Base-by-base conservation (phyloP, 2,329 filamentous ascomycete genomes). In the Meredithiella fracta region DNA sequence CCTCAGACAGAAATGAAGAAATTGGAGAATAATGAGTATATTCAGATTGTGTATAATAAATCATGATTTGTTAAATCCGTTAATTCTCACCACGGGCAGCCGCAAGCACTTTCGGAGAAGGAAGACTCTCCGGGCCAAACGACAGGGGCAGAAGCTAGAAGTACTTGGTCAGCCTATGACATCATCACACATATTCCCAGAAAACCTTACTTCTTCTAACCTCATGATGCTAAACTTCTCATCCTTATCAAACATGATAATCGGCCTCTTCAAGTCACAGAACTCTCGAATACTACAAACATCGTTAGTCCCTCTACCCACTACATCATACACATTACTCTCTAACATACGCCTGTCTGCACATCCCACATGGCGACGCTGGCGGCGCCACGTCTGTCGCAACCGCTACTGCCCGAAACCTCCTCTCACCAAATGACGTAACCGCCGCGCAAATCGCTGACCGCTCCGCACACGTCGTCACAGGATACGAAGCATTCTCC, bases 401-500 rank as follows among this genome's bases (percentile, higher is more conserved):
- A 3, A 98, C 89, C 15, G 86, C 91, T 22, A 98, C 69, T 20
- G 90, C 91, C 64, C 80, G 82, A 70, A 94, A 87, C 29, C 62
- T 64, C 34, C 68, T 69, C 61, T 77, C 69, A 2, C 78, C 77
- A 53, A 58, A 58, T 53, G 71, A 71, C 5, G 79, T 77, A 3
- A 96, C 78, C 22, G 91, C 91, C 40, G 82, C 88, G 6, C 80
- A 85, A 61, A 97, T 75, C 1, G 87, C 89, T n/a, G 91, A 86
- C 58, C 91, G 76, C 75, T 98, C 92, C 14, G 92, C 92, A 68
- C 92, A 97, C 2, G 86, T 94, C n/a, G 88, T 88, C 4, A 96
- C 90, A 0, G 92, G 91, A 66, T 94, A 97, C 26, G 85, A 74
- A 1, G 88, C 90, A 66, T 97, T 96, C 71, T 98, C 92, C 60